phyloP scores from a whole-genome alignment of 1,139 yeast genomes.

The Magnusiomyces starmeri region DNA sequence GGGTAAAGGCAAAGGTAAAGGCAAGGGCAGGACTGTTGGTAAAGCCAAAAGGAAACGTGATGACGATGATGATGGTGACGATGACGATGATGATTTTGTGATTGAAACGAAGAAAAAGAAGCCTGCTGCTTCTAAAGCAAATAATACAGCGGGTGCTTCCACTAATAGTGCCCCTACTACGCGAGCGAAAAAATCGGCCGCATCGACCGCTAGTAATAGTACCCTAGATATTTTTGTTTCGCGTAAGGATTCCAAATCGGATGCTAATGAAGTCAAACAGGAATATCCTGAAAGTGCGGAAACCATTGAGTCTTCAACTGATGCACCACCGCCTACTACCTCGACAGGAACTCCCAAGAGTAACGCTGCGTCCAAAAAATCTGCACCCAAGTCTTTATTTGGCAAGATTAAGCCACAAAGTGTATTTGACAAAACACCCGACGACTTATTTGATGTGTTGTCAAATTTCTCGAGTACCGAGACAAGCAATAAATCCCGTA shows the following conservation, averaged over 20 bases:
- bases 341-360: background rate
- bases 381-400: background rate
- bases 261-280: conserved; percentile 2
- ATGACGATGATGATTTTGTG: conserved; percentile 22
- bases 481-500: conserved; percentile 7
- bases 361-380: background rate
- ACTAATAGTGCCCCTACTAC: background rate
- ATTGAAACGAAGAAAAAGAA: conserved; percentile 16
- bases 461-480: conserved; percentile 2
- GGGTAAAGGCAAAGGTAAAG: conserved; percentile 13
- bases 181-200: conserved; percentile 1
- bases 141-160: conserved; percentile 10
- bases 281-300: conserved; percentile 6
- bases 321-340: background rate
- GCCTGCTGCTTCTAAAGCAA: conserved; percentile 12
- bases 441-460: background rate
- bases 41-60: conserved; percentile 16
- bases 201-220: background rate
- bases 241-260: background rate
- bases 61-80: conserved; percentile 14
- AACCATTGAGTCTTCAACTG: conserved; percentile 3
- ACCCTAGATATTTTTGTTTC: background rate
- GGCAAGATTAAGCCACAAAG: background rate
- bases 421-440: background rate
- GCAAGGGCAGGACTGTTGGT: conserved; percentile 13